Conservation (phyloP, 305 asterid genomes). For the Fraxinus floribunda region DNA sequence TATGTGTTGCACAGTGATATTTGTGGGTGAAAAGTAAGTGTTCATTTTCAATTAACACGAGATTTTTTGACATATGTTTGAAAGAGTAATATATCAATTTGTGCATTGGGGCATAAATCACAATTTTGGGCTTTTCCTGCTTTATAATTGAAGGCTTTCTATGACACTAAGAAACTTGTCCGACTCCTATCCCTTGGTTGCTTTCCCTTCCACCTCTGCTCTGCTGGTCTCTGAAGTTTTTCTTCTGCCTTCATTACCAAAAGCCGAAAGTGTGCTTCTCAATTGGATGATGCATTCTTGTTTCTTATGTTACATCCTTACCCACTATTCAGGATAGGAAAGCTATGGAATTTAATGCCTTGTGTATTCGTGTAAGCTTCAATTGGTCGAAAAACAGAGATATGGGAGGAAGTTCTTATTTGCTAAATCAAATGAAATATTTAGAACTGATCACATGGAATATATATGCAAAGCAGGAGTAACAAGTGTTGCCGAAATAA, state of each 20-base stretch:
- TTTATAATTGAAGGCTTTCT: background rate
- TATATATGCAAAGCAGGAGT: background rate
- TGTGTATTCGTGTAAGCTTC: background rate
- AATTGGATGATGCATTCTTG: background rate
- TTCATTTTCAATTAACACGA: background rate
- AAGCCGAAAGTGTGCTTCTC: background rate
- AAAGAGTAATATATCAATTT: background rate
- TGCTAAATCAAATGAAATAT: background rate
- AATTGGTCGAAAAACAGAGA: background rate
- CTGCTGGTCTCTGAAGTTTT: background rate
- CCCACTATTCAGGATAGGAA: background rate
- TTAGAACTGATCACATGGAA: background rate
- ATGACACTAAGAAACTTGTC: background rate
- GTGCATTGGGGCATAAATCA: background rate
- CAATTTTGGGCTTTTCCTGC: background rate
- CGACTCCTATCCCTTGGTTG: background rate
- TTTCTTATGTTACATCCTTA: background rate
- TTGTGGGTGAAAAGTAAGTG: background rate
- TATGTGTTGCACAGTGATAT: background rate
- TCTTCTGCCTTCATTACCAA: background rate
- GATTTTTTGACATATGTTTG: background rate
- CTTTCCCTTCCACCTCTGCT: background rate
- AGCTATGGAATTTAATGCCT: background rate
- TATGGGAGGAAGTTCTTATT: background rate
- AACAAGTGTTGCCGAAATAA: background rate